Base-by-base conservation (phyloP, 192 early-diverging fungal genomes). In the Coemansia sp. region DNA sequence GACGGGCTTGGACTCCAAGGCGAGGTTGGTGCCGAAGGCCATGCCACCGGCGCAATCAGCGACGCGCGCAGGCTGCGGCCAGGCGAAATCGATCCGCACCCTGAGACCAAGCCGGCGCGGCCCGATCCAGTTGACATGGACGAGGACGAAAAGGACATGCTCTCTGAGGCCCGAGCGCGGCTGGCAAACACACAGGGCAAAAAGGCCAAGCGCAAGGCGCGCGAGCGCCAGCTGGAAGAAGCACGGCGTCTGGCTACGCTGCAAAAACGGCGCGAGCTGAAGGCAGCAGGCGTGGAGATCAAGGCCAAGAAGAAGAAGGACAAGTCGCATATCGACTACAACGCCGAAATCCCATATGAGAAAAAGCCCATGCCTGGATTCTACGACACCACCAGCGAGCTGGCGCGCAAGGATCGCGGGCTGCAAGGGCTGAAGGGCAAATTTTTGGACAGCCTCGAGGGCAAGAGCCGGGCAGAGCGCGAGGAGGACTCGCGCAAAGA, bases 61-160 rank as follows among this genome's bases (percentile, higher is more conserved):
- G 92, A 94, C 55, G 80, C 78, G 5, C 88, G 87, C 35, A 90
- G 83, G 25, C 70, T 97, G 8, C 79, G 96, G 20, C 94, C 94
- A 5, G 96, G 96, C 35, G 94, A 97, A 73, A 93, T 98, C 36
- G 93, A 98, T 71, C 94, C 94, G 9, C 91, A 95, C 56, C 96
- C 94, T 20, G 96, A 98, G 72, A 85, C 87, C 1, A 94, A 94
- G 58, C 90, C 96, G n/a, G 96, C 96, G 1, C 80, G 94, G 9
- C 96, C 96, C 2, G 96, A 98, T 70, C 94, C 96, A 10, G 90
- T 98, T 2, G 96, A 98, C 64, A 98, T 98, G 96, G 96, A 98
- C 52, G 94, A 97, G 66, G 95, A 98, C 67, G 95, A 99, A 79
- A 99, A 99, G 79, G 96, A 99, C 70, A 99, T 99, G 96, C 81